Conservation (phyloP, 129 eudicot species). For the Cynara cardunculus region DNA sequence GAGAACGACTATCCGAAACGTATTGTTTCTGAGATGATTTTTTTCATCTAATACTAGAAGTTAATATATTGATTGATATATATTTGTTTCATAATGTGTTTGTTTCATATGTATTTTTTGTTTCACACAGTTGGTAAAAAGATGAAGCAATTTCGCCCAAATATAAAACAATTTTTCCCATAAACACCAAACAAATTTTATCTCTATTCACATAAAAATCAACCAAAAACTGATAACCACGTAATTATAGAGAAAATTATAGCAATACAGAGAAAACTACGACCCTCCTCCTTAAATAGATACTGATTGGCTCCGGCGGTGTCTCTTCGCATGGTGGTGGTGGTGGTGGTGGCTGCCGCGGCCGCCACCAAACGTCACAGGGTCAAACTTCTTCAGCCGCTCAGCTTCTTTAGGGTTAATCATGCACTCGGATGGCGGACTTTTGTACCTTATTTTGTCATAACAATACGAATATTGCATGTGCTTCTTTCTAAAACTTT, state of each 20-base stretch:
- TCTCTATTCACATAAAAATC: constrained; percentile 32
- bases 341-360: constrained; percentile 40
- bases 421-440: constrained; percentile 74
- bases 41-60: no score
- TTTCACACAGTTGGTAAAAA: no score
- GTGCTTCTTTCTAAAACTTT: constrained; percentile 53
- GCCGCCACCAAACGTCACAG: constrained; percentile 70
- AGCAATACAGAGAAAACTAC: constrained; percentile 4
- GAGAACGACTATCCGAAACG: no score
- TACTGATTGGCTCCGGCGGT: constrained; percentile 32
- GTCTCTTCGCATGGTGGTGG: constrained; percentile 54
- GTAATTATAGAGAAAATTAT: constrained; percentile 15
- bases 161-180: not conserved
- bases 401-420: constrained; percentile 57
- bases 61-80: no score
- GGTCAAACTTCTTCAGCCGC: constrained; percentile 62
- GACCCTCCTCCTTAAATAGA: constrained; percentile 35
- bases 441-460: constrained; percentile 57
- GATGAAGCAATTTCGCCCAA: no score
- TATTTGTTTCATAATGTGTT: no score
- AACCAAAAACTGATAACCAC: constrained; percentile 22
- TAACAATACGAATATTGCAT: constrained; percentile 93
- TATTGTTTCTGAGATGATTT: no score
- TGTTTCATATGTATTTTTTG: no score
- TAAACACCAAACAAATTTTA: not conserved